phyloP scores from a whole-genome alignment of 805 yeast genomes.

The Metschnikowia anglica region DNA sequence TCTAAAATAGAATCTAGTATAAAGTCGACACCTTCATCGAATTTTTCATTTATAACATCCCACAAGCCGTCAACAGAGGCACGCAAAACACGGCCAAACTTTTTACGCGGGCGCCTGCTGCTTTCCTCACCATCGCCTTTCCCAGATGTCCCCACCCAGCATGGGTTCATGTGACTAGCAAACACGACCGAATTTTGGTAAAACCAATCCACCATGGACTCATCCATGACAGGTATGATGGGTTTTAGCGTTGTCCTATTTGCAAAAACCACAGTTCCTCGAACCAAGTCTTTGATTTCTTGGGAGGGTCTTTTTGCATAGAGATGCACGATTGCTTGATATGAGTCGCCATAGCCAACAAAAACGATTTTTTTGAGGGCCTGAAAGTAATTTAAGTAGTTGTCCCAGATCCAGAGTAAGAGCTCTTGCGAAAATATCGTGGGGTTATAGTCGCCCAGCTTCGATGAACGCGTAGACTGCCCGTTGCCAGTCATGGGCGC shows the following conservation, averaged over 20 bases:
- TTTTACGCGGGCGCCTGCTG: conserved; percentile 76
- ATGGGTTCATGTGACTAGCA: conserved; percentile 68
- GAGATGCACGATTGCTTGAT: conserved; percentile 81
- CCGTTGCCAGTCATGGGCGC: neutral
- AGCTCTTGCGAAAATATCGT: conserved; percentile 74
- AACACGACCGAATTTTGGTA: conserved; percentile 82
- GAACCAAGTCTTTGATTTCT: conserved; percentile 57
- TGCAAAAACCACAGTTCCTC: conserved; percentile 68
- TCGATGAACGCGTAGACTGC: conserved; percentile 4
- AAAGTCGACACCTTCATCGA: conserved; percentile 83
- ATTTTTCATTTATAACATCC: conserved; percentile 75
- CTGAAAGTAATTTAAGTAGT: conserved; percentile 71
- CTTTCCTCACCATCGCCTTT: conserved; percentile 30
- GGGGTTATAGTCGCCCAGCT: conserved; percentile 48
- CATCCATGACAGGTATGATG: conserved; percentile 84
- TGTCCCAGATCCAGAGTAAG: conserved; percentile 83
- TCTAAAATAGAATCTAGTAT: conserved; percentile 72
- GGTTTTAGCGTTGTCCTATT: conserved; percentile 72
- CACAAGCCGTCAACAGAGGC: conserved; percentile 71
- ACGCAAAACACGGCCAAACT: conserved; percentile 84
- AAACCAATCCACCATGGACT: conserved; percentile 88
- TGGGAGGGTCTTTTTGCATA: conserved; percentile 71
- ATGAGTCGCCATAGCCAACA: conserved; percentile 87
- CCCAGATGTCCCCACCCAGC: conserved; percentile 63
- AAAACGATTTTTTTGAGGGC: conserved; percentile 69